A percentile compares a stretch with the other conserved stretches of the same genome.
These are phyloP conservation scores for Cyberlindnera samutprakarnensis DNA, from an alignment of 805 yeast genomes.

Conservation along the genomic window DNA sequence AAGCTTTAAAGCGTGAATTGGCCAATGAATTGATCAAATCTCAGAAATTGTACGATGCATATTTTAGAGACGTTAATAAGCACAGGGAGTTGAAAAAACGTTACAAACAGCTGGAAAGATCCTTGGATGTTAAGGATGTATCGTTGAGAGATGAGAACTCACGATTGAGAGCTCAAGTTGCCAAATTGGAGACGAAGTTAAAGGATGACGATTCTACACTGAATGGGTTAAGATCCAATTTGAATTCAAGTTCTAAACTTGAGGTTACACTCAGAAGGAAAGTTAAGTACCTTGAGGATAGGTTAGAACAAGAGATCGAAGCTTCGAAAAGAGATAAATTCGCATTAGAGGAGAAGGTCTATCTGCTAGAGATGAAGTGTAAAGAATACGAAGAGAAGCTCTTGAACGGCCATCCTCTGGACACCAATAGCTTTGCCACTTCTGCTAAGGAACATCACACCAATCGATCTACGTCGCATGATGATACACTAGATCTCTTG, in stretches of 20 bases:
- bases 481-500: too few species aligned
- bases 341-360: conserved; percentile 20
- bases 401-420: too few species aligned
- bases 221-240: conserved; percentile 7
- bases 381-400: conserved; percentile 20
- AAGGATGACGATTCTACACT: conserved; percentile 11
- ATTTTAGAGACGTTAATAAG: conserved; percentile 24
- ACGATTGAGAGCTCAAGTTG: neutral
- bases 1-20: conserved; percentile 23
- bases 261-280: conserved; percentile 14
- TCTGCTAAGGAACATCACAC: too few species aligned
- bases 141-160: neutral
- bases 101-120: conserved; percentile 1
- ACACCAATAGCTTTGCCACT: too few species aligned
- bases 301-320: conserved; percentile 16
- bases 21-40: conserved; percentile 26
- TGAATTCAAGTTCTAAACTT: conserved; percentile 10
- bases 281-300: conserved; percentile 21
- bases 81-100: conserved; percentile 20
- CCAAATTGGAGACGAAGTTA: conserved; percentile 1
- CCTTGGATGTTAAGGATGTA: neutral
- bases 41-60: conserved; percentile 28
- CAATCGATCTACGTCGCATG: too few species aligned
- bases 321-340: conserved; percentile 24
- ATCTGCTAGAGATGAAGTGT: conserved; percentile 18